A percentile compares a stretch with the other conserved stretches of the same genome.
Evolutionary conservation across 257 asterid genomes (phyloP).

Genomic region (Scutellaria baicalensis): DNA sequence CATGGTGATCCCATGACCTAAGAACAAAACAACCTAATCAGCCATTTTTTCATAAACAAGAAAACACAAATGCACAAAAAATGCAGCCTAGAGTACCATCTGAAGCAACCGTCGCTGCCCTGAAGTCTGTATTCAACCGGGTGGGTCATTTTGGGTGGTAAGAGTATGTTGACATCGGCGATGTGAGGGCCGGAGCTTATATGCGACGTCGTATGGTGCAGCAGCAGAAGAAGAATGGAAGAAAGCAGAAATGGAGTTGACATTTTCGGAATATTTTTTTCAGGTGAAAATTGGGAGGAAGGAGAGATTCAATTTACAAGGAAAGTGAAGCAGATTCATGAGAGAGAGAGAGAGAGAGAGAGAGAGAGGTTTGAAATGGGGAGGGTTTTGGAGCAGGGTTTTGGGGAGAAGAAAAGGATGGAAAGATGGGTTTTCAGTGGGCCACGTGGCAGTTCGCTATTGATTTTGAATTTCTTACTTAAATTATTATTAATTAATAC

Average conservation of each 20-base stretch:
- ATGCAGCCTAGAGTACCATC: slow-evolving; percentile 37
- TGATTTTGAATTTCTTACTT: neutral
- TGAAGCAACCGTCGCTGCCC: slow-evolving; percentile 96
- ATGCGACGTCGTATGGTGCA: slow-evolving; percentile 24
- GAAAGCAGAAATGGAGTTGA: slow-evolving; percentile 7
- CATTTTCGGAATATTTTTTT: slow-evolving; percentile 18
- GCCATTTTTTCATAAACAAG: neutral
- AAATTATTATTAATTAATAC: neutral
- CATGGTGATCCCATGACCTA: slow-evolving; percentile 98
- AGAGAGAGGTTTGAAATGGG: neutral
- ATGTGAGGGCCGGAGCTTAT: slow-evolving; percentile 65
- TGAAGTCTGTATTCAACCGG: slow-evolving; percentile 88
- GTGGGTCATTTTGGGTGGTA: slow-evolving; percentile 91
- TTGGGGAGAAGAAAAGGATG: neutral
- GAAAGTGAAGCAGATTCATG: neutral
- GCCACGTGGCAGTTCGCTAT: slow-evolving; percentile 14
- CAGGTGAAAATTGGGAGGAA: slow-evolving; percentile 37
- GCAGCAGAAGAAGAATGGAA: slow-evolving; percentile 17
- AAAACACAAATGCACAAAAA: neutral
- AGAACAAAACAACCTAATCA: neutral
- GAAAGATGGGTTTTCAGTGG: neutral
- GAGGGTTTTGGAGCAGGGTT: slow-evolving; percentile 30
- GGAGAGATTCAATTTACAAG: slow-evolving; percentile 11
- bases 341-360: neutral
- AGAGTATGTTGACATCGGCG: slow-evolving; percentile 78